Evolutionary conservation across 2,329 filamentous ascomycete species (phyloP).

Genomic region (Tolypocladium ovalisporum): DNA sequence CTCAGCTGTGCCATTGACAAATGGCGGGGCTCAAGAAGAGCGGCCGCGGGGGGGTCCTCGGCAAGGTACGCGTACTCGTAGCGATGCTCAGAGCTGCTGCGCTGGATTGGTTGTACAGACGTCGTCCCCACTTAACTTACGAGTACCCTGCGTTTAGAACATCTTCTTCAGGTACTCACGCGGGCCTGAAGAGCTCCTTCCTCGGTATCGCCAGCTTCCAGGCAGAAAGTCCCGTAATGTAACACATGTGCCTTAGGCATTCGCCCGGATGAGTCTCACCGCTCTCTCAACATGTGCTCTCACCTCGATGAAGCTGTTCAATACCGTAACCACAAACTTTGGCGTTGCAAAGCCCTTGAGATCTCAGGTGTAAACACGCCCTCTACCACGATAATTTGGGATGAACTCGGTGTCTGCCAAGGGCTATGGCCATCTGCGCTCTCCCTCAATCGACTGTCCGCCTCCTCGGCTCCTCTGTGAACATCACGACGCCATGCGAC

Average conservation of each 20-base stretch:
- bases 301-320: not conserved
- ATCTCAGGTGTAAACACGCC: too few species aligned
- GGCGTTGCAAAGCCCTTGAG: not conserved
- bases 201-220: not conserved
- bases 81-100: not conserved
- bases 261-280: not conserved
- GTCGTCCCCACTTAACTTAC: not conserved
- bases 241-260: not conserved
- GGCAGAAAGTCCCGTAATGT: not conserved
- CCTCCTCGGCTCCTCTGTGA: conserved; percentile 49
- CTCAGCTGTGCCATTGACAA: not conserved
- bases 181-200: not conserved
- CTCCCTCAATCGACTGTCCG: conserved; percentile 39
- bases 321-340: not conserved
- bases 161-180: too few species aligned
- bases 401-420: not conserved
- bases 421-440: conserved; percentile 36
- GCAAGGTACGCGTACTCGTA: not conserved
- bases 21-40: not conserved
- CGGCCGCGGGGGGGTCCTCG: not conserved
- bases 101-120: not conserved
- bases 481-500: conserved; percentile 46
- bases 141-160: not conserved
- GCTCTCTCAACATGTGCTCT: not conserved
- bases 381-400: not conserved